phyloP scores from a whole-genome alignment of 352 stramenopile genomes.

The Phytopythium chamaehyphon region DNA sequence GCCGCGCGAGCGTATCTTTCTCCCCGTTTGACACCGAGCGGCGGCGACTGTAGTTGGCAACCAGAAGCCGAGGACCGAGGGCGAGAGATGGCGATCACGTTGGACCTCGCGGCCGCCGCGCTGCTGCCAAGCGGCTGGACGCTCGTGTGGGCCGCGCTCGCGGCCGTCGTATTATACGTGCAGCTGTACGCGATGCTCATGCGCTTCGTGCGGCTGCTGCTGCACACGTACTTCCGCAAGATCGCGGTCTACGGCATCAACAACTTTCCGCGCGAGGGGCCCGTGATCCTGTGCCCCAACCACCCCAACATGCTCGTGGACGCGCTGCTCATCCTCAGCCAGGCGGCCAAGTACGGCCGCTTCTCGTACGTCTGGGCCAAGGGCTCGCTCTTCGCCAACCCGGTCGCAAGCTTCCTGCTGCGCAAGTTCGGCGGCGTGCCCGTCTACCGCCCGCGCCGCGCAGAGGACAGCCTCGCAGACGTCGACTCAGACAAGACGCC shows the following conservation, averaged over 20 bases:
- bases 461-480: constrained; percentile 43
- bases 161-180: constrained; percentile 38
- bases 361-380: constrained; percentile 74
- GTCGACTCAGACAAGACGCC: constrained; percentile 58
- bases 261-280: constrained; percentile 71
- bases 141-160: constrained; percentile 41
- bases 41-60: too few relatives aligned
- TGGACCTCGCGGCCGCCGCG: not conserved
- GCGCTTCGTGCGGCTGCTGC: constrained; percentile 59
- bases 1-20: too few relatives aligned
- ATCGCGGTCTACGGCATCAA: constrained; percentile 77
- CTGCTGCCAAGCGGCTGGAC: constrained; percentile 10
- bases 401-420: constrained; percentile 32
- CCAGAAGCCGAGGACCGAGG: too few relatives aligned
- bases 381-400: constrained; percentile 69
- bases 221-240: constrained; percentile 78
- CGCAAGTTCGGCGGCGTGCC: constrained; percentile 53
- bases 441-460: constrained; percentile 56
- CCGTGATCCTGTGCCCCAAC: constrained; percentile 76
- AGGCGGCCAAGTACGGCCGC: constrained; percentile 45
- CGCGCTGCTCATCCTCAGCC: constrained; percentile 70
- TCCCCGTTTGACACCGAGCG: too few relatives aligned
- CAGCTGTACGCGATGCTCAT: constrained; percentile 59
- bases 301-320: constrained; percentile 84
- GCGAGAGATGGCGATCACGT: not conserved